Conservation (phyloP, 495 filamentous ascomycete species). For the Hypoxylon lienhwacheense region DNA sequence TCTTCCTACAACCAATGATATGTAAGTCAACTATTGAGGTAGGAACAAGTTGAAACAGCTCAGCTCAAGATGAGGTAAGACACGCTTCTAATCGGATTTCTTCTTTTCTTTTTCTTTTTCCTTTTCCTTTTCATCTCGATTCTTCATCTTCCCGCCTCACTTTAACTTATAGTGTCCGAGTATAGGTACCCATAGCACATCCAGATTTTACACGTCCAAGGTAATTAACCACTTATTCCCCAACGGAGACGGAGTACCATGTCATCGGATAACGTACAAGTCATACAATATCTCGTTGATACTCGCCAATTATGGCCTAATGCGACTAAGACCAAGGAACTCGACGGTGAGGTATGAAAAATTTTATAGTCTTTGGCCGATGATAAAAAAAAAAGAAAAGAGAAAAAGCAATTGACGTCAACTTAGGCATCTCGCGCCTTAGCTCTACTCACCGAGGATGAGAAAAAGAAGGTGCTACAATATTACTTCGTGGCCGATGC, state of each 20-base stretch:
- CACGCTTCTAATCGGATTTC: background rate
- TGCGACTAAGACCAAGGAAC: slow-evolving; percentile 44
- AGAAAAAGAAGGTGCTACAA: slow-evolving; percentile 53
- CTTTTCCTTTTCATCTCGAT: background rate
- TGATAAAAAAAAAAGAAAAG: background rate
- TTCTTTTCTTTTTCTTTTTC: background rate
- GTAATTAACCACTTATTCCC: background rate
- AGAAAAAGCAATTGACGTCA: slow-evolving; percentile 9
- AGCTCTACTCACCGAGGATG: slow-evolving; percentile 54
- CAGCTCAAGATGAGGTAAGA: too few species aligned
- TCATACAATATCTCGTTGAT: slow-evolving; percentile 53
- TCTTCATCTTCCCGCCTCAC: too few species aligned
- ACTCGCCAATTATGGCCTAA: slow-evolving; percentile 48
- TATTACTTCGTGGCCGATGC: slow-evolving; percentile 67
- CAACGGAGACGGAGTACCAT: slow-evolving; percentile 12
- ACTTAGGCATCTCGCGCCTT: slow-evolving; percentile 58
- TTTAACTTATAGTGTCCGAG: too few species aligned
- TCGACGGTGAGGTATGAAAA: slow-evolving; percentile 43
- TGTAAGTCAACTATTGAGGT: too few species aligned
- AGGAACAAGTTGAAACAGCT: too few species aligned
- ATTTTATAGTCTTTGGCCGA: slow-evolving; percentile 5
- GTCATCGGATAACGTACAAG: slow-evolving; percentile 28
- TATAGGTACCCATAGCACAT: too few species aligned
- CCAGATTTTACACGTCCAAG: background rate
- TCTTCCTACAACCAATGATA: too few species aligned